Conservation (phyloP, 169 alveolate genomes). For the Theileria parva region DNA sequence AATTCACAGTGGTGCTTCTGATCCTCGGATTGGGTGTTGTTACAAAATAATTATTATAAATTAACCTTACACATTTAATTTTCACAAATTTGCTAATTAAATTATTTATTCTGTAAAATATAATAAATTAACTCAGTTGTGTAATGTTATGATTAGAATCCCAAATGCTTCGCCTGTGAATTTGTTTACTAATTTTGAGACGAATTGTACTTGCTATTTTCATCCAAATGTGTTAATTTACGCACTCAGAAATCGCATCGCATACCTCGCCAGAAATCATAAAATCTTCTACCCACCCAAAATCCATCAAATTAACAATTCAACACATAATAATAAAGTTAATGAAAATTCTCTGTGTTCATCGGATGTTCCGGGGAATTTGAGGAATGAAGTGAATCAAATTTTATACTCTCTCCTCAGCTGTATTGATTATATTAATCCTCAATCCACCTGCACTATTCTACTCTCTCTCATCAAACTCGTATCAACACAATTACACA, state of each 20-base stretch:
- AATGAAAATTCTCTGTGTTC: not conserved
- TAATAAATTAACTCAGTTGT: no score
- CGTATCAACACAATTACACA: conserved; percentile 2
- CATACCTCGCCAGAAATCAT: conserved; percentile 34
- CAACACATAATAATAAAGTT: not conserved
- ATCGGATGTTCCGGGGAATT: not conserved
- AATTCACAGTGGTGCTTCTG: not conserved
- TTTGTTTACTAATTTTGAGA: conserved; percentile 56
- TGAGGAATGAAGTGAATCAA: conserved; percentile 19
- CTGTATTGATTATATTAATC: conserved; percentile 24
- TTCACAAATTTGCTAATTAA: no score
- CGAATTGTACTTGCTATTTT: conserved; percentile 48
- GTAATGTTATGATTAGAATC: conserved; percentile 20
- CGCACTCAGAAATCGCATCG: conserved; percentile 37
- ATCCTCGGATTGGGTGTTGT: not conserved
- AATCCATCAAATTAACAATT: not conserved
- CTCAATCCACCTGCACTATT: conserved; percentile 54
- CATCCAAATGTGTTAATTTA: conserved; percentile 63
- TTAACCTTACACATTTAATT: no score
- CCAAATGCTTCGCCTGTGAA: conserved; percentile 67
- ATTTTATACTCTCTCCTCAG: conserved; percentile 29
- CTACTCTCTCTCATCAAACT: conserved; percentile 45
- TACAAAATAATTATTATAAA: no score
- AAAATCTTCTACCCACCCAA: not conserved
- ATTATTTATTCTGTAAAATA: not conserved